Base-by-base conservation (phyloP, 164 flowering plant species). In the Amborella trichopoda region DNA sequence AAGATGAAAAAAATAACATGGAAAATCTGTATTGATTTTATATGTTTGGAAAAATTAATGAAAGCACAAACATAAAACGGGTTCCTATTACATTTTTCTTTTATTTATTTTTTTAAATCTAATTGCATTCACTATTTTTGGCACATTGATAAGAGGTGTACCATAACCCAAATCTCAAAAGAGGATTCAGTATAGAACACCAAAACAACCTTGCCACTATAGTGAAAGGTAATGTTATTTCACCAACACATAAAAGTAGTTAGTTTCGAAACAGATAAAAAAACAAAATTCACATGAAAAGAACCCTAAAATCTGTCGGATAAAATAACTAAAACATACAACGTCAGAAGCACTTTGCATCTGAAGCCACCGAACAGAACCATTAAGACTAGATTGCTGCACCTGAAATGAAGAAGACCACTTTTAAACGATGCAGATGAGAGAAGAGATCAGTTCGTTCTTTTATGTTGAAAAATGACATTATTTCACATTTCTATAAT, bases 291-390 rank as follows among this genome's bases (percentile, higher is more conserved):
- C 34, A 14, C 14, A 8, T 30, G 9, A 30, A 30, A 1, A 30
- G 11, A 30, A 9, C 14, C 14, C 34, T 0, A 30, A 8, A 30
- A 14, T 30, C 34, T 30, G 34, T 8, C 9, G 14, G 34, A 30
- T 30, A 30, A 8, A 8, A 14, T 14, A 30, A 1, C 14, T 9
- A 8, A 30, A 30, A 30, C 0, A 66, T 70, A 87, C 94, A 26
- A 70, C 69, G 44, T 77, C 83, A 40, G 87, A 64, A 46, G 68
- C 61, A 49, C 71, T 74, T 64, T 78, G 83, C 32, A 63, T 61
- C 61, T 87, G 96, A 51, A 87, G 71, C 94, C 90, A 87, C 62
- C 96, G 62, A 1, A 81, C 76, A 4, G 86, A 73, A 36, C 63
- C 63, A 38, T 33, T 48, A 41, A 76, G 60, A 65, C 42, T 56